Base-by-base conservation (phyloP, 164 flowering plant genomes). In the Warburgia ugandensis region DNA sequence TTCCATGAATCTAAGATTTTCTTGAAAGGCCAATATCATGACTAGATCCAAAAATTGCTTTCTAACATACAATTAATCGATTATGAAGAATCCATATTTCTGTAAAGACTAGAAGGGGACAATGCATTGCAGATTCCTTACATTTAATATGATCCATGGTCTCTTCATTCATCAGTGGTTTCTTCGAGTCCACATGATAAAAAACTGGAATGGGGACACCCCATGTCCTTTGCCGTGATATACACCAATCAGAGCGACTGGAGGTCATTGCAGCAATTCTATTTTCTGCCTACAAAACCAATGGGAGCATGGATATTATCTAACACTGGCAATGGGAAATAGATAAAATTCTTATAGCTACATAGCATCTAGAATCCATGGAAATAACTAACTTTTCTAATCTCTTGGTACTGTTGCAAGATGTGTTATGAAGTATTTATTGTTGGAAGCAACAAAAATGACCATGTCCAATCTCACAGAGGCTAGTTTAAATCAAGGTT, bases 141-240 rank as follows among this genome's bases (percentile, higher is more conserved):
- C 97, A 72, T 62, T 92, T 88, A 47, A 92, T 72, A 67, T 92
- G 95, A 55, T 77, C 64, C 48, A 92, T 73, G 29, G 97, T 92
- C 59, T 82, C 92, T 71, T 76, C 80, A 68, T 88, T 83, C 88
- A 92, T 75, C 45, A 92, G 71, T 45, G 96, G 96, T 62, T 92
- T 85, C 76, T 73, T 86, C 25, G 98, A 45, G 19, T 74, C 60
- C 48, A 75, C 72, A 70, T 92, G 86, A 77, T 88, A 88, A 63
- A 92, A 92, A 29, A 82, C 96, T 38, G 99, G 99, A 69, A 92
- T 92, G 19, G 99, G 99, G 30, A 92, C 95, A 50, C 99, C 99
- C 99, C 99, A 92, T 35, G 87, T 79, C 71, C 99, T 77, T 77
- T 92, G 99, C 49, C 99, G 77, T 54, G 99, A 92, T 61, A 92